Evolutionary conservation across 495 filamentous ascomycete species (phyloP).

Genomic region (Jackrogersella multiformis): DNA sequence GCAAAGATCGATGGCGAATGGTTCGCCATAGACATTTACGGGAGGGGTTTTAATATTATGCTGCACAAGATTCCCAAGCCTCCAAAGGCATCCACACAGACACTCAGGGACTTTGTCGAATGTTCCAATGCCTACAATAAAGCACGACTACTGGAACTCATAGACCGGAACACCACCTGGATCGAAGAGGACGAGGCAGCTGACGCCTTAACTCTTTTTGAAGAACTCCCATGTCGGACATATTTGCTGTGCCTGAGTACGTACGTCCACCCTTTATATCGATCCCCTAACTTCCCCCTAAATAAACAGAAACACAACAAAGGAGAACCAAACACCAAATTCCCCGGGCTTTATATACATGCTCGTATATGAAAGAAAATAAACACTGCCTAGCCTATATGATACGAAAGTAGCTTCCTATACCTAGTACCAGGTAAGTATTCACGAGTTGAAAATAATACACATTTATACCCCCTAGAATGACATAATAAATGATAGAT

Average conservation of each 20-base stretch:
- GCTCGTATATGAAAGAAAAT: too few species aligned
- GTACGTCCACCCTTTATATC: background rate
- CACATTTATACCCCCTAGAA: too few species aligned
- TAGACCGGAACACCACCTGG: conserved; percentile 4
- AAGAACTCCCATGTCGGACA: background rate
- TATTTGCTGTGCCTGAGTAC: background rate
- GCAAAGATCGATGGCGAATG: background rate
- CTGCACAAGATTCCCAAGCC: background rate
- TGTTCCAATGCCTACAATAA: background rate
- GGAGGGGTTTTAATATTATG: background rate
- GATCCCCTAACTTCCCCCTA: too few species aligned
- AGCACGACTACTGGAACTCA: conserved; percentile 16
- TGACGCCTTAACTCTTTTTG: background rate
- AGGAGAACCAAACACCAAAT: too few species aligned
- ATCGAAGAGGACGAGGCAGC: conserved; percentile 11
- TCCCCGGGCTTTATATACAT: too few species aligned
- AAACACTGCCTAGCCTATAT: too few species aligned
- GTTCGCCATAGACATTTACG: background rate
- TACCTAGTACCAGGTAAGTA: too few species aligned
- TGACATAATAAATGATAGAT: too few species aligned
- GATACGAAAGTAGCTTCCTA: too few species aligned
- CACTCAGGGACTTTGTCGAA: background rate
- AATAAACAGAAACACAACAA: too few species aligned
- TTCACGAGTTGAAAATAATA: too few species aligned
- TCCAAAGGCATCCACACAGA: background rate